phyloP scores from a whole-genome alignment of 352 stramenopile species.

The Blastocystis sp. region DNA sequence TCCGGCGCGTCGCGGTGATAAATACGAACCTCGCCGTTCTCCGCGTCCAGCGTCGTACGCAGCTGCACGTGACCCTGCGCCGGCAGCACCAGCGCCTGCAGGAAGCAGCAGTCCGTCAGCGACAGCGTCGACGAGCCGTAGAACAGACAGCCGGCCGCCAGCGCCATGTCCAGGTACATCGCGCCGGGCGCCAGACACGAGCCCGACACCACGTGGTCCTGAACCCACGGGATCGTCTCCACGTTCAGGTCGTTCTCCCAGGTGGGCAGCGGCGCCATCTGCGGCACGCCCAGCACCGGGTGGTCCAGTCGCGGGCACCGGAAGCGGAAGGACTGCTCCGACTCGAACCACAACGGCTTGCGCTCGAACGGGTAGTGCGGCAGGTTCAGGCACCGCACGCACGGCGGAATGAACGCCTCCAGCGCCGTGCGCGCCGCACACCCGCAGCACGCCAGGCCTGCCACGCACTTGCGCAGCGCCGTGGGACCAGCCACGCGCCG shows the following conservation, averaged over 20 bases:
- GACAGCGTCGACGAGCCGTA: background rate
- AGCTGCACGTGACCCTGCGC: conserved; percentile 29
- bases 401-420: background rate
- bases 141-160: conserved; percentile 36
- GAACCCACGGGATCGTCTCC: conserved; percentile 29
- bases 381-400: background rate
- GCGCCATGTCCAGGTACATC: conserved; percentile 61
- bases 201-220: conserved; percentile 55
- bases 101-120: conserved; percentile 58
- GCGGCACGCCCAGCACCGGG: conserved; percentile 48
- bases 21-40: conserved; percentile 34
- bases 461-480: conserved; percentile 2
- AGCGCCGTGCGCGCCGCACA: background rate
- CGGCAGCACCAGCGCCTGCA: conserved; percentile 60
- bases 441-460: background rate
- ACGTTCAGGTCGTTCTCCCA: conserved; percentile 64
- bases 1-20: conserved; percentile 61
- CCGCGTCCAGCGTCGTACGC: conserved; percentile 43
- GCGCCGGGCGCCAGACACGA: conserved; percentile 61
- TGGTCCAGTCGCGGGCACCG: conserved; percentile 49
- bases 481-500: background rate
- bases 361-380: conserved; percentile 69
- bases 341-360: conserved; percentile 62
- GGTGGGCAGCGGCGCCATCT: conserved; percentile 42
- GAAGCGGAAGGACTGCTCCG: conserved; percentile 57